Conservation (phyloP, 208 protist species). For the Leishmania amazonensis region DNA sequence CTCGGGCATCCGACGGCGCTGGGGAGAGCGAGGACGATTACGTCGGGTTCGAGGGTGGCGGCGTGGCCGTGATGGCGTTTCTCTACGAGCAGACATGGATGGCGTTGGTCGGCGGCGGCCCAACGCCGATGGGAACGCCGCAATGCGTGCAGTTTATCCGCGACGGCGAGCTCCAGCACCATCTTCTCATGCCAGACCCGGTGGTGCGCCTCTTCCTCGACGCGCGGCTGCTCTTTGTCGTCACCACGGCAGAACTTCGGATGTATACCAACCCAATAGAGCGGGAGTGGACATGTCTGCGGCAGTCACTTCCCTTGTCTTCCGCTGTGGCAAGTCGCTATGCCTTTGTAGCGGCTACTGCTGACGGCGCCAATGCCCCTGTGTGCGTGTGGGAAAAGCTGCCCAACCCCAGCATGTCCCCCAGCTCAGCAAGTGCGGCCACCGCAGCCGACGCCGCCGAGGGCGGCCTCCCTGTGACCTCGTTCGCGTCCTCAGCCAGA, state of each 20-base stretch:
- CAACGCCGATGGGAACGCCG: slow-evolving; percentile 44
- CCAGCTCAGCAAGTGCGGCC: not conserved
- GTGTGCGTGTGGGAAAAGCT: slow-evolving; percentile 7
- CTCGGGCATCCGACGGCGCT: not conserved
- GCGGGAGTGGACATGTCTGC: slow-evolving; percentile 22
- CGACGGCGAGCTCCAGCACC: slow-evolving; percentile 17
- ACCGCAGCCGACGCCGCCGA: slow-evolving; percentile 1
- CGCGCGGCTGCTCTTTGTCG: slow-evolving; percentile 38
- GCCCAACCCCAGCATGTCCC: not conserved
- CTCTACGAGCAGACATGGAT: slow-evolving; percentile 63
- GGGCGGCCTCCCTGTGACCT: not conserved
- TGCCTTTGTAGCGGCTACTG: not conserved
- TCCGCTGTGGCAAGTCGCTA: slow-evolving; percentile 13
- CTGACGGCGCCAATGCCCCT: not conserved
- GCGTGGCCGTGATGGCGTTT: slow-evolving; percentile 64
- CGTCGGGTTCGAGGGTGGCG: slow-evolving; percentile 40
- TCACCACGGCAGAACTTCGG: slow-evolving; percentile 35
- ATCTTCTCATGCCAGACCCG: slow-evolving; percentile 16
- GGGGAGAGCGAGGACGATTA: slow-evolving; percentile 12
- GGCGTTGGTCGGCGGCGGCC: slow-evolving; percentile 63
- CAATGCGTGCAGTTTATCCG: slow-evolving; percentile 33
- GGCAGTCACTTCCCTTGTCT: slow-evolving; percentile 12
- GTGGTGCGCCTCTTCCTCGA: slow-evolving; percentile 39
- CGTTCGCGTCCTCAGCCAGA: not conserved
- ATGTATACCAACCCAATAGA: slow-evolving; percentile 53